Conservation (phyloP, 805 yeast species). For the Wickerhamiella sergipiensis region DNA sequence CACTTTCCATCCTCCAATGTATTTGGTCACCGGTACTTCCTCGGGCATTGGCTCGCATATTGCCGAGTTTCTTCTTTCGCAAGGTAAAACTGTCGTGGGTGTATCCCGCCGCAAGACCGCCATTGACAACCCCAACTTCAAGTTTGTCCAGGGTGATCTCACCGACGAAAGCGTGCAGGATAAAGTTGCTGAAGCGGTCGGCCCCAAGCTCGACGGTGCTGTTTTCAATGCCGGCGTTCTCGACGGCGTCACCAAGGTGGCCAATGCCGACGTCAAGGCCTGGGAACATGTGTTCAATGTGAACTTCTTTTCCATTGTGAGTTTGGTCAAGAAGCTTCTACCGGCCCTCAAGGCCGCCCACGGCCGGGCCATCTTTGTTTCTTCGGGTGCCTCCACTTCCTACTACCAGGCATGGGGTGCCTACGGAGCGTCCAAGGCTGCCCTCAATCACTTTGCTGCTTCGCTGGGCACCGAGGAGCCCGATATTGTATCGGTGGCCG, state of each 20-base stretch:
- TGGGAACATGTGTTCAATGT: slow-evolving; percentile 62
- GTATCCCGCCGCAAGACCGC: slow-evolving; percentile 53
- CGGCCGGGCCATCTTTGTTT: slow-evolving; percentile 65
- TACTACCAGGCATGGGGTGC: slow-evolving; percentile 73
- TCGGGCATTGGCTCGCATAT: slow-evolving; percentile 71
- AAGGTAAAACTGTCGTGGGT: slow-evolving; percentile 40
- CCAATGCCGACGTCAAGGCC: slow-evolving; percentile 34
- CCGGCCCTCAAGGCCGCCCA: slow-evolving; percentile 42
- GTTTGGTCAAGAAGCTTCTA: slow-evolving; percentile 31
- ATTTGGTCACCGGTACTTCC: slow-evolving; percentile 20
- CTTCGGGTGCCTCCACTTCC: slow-evolving; percentile 73
- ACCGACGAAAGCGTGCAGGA: slow-evolving; percentile 26
- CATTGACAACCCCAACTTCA: slow-evolving; percentile 28
- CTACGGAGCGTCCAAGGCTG: slow-evolving; percentile 86
- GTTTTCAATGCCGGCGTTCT: slow-evolving; percentile 65
- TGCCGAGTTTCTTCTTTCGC: slow-evolving; percentile 37
- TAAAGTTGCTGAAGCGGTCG: slow-evolving; percentile 20
- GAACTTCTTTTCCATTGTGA: slow-evolving; percentile 64
- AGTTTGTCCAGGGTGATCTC: slow-evolving; percentile 40
- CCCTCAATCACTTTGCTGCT: slow-evolving; percentile 60
- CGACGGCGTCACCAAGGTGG: slow-evolving; percentile 54
- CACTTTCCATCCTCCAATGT: slow-evolving; percentile 1
- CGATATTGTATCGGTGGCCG: slow-evolving; percentile 44
- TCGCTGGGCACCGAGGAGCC: slow-evolving; percentile 59
- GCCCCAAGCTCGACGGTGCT: slow-evolving; percentile 29